phyloP scores from a whole-genome alignment of 2,329 filamentous ascomycete species.

The Sclerotinia minor region DNA sequence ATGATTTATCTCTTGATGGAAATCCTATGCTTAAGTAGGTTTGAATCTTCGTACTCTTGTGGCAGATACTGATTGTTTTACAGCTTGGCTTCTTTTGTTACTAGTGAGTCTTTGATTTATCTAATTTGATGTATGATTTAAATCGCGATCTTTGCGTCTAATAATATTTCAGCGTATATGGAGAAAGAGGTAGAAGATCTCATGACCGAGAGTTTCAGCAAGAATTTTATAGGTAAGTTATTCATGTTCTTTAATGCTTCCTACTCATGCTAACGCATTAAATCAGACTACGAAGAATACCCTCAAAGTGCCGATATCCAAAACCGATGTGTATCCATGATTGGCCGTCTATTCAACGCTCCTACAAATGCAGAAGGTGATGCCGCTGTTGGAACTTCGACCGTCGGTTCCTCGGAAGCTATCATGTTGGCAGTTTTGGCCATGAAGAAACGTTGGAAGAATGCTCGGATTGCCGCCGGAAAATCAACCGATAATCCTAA shows the following conservation, averaged over 20 bases:
- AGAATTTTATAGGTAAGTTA: constrained; percentile 73
- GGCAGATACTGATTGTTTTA: constrained; percentile 20
- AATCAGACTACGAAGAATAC: constrained; percentile 74
- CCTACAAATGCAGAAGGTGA: constrained; percentile 57
- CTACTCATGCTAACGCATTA: background rate
- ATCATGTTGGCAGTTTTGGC: constrained; percentile 82
- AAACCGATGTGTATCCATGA: constrained; percentile 90
- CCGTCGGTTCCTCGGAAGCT: constrained; percentile 85
- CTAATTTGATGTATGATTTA: too few species aligned
- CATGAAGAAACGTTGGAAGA: constrained; percentile 95
- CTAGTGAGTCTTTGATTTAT: constrained; percentile 56
- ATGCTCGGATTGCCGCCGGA: constrained; percentile 77
- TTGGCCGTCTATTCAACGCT: constrained; percentile 83
- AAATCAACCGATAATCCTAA: constrained; percentile 82
- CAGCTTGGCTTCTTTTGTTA: constrained; percentile 89
- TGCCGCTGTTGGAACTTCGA: constrained; percentile 80
- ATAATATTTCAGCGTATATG: constrained; percentile 45
- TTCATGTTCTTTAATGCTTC: background rate
- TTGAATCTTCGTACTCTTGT: background rate
- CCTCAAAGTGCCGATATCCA: constrained; percentile 81
- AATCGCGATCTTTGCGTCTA: too few species aligned
- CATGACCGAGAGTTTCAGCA: constrained; percentile 88
- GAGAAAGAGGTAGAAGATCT: constrained; percentile 95
- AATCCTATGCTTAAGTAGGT: constrained; percentile 81
- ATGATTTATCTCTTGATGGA: constrained; percentile 87